These are phyloP conservation scores for Hypomontagnella submonticulosa DNA, from an alignment of 495 filamentous ascomycete species.

Conservation along the genomic window DNA sequence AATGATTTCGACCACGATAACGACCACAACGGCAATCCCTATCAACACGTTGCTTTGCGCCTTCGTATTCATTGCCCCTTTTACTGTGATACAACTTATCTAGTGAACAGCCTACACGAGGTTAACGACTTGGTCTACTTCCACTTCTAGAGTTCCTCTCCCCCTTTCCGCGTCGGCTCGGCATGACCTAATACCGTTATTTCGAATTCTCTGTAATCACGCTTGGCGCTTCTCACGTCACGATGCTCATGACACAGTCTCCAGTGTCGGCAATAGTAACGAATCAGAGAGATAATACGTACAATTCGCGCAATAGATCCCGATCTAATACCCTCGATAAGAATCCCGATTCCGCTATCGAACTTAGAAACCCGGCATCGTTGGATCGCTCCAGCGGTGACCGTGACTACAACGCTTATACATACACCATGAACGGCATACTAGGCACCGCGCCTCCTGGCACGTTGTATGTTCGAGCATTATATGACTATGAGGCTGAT, in stretches of 20 bases:
- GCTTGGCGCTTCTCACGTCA: slow-evolving; percentile 49
- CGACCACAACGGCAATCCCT: slow-evolving; percentile 28
- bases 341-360: slow-evolving; percentile 47
- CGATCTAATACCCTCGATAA: slow-evolving; percentile 47
- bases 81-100: slow-evolving; percentile 16
- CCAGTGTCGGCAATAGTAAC: slow-evolving; percentile 59
- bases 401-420: slow-evolving; percentile 48
- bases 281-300: slow-evolving; percentile 54
- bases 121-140: slow-evolving; percentile 27
- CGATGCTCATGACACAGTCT: slow-evolving; percentile 64
- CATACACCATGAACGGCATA: slow-evolving; percentile 73
- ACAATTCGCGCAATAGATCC: slow-evolving; percentile 49
- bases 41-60: slow-evolving; percentile 18
- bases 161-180: slow-evolving; percentile 20
- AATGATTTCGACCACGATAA: slow-evolving; percentile 33
- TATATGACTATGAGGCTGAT: slow-evolving; percentile 98
- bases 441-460: slow-evolving; percentile 76
- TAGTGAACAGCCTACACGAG: slow-evolving; percentile 19
- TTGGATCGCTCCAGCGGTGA: slow-evolving; percentile 51
- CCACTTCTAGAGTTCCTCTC: slow-evolving; percentile 23
- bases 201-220: slow-evolving; percentile 32
- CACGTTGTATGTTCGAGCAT: slow-evolving; percentile 90
- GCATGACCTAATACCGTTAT: slow-evolving; percentile 42
- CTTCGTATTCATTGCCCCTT: slow-evolving; percentile 7
- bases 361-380: slow-evolving; percentile 50